Evolutionary conservation across 164 flowering plant genomes (phyloP).

Genomic region (Litsea cubeba): DNA sequence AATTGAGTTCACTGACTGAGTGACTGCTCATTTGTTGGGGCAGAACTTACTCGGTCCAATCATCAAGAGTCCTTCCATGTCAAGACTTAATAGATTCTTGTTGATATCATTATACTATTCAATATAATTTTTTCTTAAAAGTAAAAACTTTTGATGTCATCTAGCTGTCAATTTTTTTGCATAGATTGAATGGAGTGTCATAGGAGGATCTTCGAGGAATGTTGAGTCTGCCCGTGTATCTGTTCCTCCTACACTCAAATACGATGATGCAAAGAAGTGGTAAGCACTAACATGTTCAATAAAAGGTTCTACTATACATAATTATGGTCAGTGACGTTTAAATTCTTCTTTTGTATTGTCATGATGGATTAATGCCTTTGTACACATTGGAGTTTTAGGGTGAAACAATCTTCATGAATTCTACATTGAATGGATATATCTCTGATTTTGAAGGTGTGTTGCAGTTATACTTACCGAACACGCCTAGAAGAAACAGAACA

Average conservation of each 20-base stretch:
- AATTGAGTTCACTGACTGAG: too few species aligned
- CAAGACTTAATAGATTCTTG: too few species aligned
- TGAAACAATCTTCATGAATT: neutral
- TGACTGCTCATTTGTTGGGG: too few species aligned
- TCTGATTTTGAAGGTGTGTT: constrained; percentile 28
- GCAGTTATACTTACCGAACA: constrained; percentile 79
- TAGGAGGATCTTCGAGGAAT: constrained; percentile 82
- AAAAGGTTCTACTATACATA: neutral
- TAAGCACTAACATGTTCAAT: constrained; percentile 22
- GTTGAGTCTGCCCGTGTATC: constrained; percentile 92
- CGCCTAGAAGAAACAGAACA: constrained; percentile 77
- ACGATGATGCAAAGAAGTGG: constrained; percentile 85
- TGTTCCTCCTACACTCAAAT: constrained; percentile 74
- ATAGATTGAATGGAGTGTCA: constrained; percentile 97
- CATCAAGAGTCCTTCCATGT: too few species aligned
- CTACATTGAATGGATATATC: neutral
- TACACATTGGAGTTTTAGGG: neutral
- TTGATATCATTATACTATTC: too few species aligned
- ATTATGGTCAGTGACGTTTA: neutral
- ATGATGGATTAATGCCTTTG: neutral
- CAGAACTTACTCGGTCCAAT: too few species aligned
- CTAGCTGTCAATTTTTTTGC: neutral
- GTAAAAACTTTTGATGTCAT: neutral
- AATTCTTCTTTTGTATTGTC: neutral
- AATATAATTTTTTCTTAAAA: too few species aligned